phyloP scores from a whole-genome alignment of 768 basidiomycete genomes.

The Pleurotus djamor region DNA sequence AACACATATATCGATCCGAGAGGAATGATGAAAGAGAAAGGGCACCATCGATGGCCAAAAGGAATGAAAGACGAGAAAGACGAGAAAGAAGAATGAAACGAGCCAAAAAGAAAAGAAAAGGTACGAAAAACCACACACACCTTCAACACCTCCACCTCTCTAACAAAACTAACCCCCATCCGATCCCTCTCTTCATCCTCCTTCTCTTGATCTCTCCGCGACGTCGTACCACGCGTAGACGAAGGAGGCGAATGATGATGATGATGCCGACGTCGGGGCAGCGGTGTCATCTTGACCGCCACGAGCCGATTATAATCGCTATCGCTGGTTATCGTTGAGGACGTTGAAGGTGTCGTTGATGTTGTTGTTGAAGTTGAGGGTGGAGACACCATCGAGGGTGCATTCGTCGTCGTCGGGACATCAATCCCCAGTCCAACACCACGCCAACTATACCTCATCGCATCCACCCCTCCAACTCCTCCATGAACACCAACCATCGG shows the following conservation, averaged over 20 bases:
- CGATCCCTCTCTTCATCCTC: slow-evolving; percentile 58
- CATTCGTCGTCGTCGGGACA: no score
- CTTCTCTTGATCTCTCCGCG: slow-evolving; percentile 12
- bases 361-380: no score
- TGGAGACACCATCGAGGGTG: no score
- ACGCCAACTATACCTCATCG: background rate
- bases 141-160: slow-evolving; percentile 84
- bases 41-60: no score
- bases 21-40: no score
- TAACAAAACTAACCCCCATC: slow-evolving; percentile 73
- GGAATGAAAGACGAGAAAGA: no score
- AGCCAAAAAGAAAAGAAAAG: background rate
- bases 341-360: no score
- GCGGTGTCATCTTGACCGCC: slow-evolving; percentile 45
- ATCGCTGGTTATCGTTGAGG: background rate
- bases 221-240: background rate
- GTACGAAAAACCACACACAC: slow-evolving; percentile 34
- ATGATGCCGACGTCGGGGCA: background rate
- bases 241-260: no score
- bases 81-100: no score
- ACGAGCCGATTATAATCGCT: slow-evolving; percentile 28
- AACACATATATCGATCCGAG: no score
- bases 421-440: background rate
- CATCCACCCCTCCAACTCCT: background rate
- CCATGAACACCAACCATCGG: background rate